phyloP scores from a whole-genome alignment of 345 rosid species.

The Gossypium mustelinum region DNA sequence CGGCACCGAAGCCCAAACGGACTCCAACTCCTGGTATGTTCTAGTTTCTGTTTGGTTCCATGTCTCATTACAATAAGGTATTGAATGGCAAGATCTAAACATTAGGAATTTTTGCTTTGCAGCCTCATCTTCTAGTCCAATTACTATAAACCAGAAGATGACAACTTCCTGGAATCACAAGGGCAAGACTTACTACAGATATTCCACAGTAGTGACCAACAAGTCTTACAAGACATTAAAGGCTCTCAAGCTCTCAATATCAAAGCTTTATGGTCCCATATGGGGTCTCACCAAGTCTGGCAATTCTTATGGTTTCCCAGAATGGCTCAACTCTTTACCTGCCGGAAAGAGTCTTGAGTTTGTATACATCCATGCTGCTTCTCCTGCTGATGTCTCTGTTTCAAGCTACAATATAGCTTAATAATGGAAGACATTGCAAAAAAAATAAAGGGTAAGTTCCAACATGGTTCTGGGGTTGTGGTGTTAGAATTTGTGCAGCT shows the following conservation, averaged over 20 bases:
- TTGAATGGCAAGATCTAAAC: slow-evolving; percentile 5
- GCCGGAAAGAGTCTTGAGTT: slow-evolving; percentile 80
- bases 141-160: slow-evolving; percentile 65
- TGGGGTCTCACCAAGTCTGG: slow-evolving; percentile 77
- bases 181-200: slow-evolving; percentile 78
- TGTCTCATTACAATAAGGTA: not conserved
- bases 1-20: slow-evolving; percentile 37
- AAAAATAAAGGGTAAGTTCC: slow-evolving; percentile 15
- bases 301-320: slow-evolving; percentile 58
- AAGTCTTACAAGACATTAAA: slow-evolving; percentile 60
- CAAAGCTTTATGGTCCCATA: slow-evolving; percentile 83
- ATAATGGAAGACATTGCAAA: slow-evolving; percentile 18
- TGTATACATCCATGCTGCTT: slow-evolving; percentile 76
- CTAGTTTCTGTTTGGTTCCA: not conserved
- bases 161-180: slow-evolving; percentile 69
- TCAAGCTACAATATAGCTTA: slow-evolving; percentile 73
- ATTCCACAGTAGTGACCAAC: slow-evolving; percentile 70
- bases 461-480: slow-evolving; percentile 29
- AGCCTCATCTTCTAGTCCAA: slow-evolving; percentile 54
- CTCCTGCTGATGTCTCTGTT: slow-evolving; percentile 62
- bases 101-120: slow-evolving; percentile 17
- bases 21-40: slow-evolving; percentile 63
- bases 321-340: slow-evolving; percentile 65
- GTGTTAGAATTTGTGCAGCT: slow-evolving; percentile 53
- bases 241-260: slow-evolving; percentile 61